phyloP scores from a whole-genome alignment of 78 protist genomes.

The Kipferlia bialata region DNA sequence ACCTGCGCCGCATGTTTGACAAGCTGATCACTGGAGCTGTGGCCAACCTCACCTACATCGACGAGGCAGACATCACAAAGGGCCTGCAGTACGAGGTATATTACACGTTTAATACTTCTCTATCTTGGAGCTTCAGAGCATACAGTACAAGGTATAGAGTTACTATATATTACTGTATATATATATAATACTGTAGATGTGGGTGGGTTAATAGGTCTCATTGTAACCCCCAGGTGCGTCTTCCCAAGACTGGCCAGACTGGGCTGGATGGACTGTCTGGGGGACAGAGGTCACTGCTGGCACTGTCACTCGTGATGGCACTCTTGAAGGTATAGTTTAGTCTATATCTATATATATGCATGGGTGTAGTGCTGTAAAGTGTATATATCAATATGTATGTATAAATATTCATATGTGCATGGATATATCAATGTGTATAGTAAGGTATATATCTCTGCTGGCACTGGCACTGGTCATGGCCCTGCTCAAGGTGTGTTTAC shows the following conservation, averaged over 20 bases:
- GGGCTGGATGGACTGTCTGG: slow-evolving; percentile 85
- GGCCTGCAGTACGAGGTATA: no score
- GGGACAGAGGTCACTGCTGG: slow-evolving; percentile 63
- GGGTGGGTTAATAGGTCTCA: slow-evolving; percentile 78
- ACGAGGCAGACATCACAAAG: background rate
- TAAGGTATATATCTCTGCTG: slow-evolving; percentile 62
- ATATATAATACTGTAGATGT: slow-evolving; percentile 69
- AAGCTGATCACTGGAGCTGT: background rate
- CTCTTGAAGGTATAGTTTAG: slow-evolving; percentile 1
- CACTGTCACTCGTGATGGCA: background rate
- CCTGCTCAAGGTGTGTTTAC: slow-evolving; percentile 83
- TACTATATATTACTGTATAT: slow-evolving; percentile 2
- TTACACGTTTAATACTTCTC: no score
- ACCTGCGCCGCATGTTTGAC: background rate
- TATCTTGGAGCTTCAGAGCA: no score
- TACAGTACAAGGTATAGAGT: slow-evolving; percentile 50
- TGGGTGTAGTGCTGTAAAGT: background rate
- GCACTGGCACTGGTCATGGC: slow-evolving; percentile 93
- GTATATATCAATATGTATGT: no score
- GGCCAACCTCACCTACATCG: background rate
- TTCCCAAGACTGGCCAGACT: no score
- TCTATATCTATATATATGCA: background rate
- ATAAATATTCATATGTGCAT: no score
- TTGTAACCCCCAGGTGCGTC: no score
- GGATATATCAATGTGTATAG: no score